Evolutionary conservation across 2,329 filamentous ascomycete genomes (phyloP).

Genomic region (Aspergillus bombycis): DNA sequence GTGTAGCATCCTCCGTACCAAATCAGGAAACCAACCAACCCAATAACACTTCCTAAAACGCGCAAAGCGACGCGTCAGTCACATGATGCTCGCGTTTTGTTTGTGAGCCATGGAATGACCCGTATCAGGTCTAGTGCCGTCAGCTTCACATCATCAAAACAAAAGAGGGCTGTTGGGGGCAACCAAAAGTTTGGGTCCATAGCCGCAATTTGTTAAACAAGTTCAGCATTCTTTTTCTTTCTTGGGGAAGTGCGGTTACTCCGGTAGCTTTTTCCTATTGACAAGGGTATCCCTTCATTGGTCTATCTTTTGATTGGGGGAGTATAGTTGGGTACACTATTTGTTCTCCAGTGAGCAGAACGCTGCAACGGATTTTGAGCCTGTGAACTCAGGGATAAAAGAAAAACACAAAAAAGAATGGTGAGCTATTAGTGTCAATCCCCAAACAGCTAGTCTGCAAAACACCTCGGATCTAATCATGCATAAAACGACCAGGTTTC

Average conservation of each 20-base stretch:
- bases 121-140: slow-evolving; percentile 17
- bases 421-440: background rate
- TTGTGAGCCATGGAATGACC: background rate
- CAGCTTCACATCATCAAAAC: slow-evolving; percentile 25
- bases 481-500: slow-evolving; percentile 29
- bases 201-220: slow-evolving; percentile 7
- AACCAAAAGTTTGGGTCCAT: slow-evolving; percentile 7
- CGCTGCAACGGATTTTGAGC: background rate
- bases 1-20: background rate
- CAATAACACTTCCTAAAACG: slow-evolving; percentile 31
- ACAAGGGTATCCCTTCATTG: slow-evolving; percentile 8
- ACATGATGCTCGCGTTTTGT: slow-evolving; percentile 15
- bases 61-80: slow-evolving; percentile 19
- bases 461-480: background rate
- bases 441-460: background rate
- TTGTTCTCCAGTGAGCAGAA: background rate
- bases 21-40: background rate
- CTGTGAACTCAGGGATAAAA: background rate
- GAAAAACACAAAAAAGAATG: background rate
- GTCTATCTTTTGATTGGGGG: background rate
- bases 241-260: background rate
- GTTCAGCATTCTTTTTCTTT: background rate
- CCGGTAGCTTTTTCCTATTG: background rate
- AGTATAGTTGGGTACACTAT: background rate
- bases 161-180: slow-evolving; percentile 16